Percentiles rank a stretch among this genome's conserved stretches.
Conservation (phyloP, 2,329 filamentous ascomycete species). For the Fusarium sp. region DNA sequence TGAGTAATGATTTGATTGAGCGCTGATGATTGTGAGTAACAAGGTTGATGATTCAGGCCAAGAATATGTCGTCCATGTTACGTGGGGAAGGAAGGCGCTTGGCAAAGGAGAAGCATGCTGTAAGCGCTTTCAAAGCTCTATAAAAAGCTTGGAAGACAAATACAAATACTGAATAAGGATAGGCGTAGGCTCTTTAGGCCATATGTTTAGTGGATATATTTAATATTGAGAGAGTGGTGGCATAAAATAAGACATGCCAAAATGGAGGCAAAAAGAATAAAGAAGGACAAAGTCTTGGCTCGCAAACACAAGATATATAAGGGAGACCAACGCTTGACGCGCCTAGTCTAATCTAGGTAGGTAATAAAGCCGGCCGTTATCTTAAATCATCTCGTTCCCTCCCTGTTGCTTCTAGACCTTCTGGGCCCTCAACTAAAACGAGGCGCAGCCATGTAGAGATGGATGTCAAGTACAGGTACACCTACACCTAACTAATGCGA, state of each 20-base stretch:
- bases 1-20: neutral
- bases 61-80: neutral
- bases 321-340: neutral
- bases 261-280: neutral
- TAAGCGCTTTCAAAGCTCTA: neutral
- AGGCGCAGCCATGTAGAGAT: neutral
- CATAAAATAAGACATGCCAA: neutral
- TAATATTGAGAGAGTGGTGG: neutral
- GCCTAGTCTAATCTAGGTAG: conserved; percentile 4
- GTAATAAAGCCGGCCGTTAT: neutral
- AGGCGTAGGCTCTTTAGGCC: neutral
- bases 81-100: neutral
- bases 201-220: neutral
- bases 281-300: neutral
- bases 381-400: neutral
- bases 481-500: neutral
- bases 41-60: conserved; percentile 9
- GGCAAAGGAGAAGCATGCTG: neutral
- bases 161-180: neutral
- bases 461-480: neutral
- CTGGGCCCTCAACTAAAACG: neutral
- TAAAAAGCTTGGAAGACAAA: too few relatives aligned
- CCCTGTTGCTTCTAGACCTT: neutral
- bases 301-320: neutral
- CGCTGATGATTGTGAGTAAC: neutral